Evolutionary conservation across 257 asterid species (phyloP).

Genomic region (Ilex asprella): DNA sequence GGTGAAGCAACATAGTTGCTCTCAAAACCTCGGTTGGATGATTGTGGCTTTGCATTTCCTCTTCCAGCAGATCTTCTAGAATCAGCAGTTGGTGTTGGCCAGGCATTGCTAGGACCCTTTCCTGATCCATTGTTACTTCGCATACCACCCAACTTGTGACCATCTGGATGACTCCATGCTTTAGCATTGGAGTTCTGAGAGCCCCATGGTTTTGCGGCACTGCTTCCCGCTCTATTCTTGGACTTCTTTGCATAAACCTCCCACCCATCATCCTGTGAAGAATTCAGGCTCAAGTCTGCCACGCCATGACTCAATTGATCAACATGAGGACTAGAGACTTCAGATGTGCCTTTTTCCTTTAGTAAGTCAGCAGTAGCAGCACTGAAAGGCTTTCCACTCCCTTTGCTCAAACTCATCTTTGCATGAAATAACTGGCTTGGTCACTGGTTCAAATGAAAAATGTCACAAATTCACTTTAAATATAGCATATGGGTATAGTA

Average conservation of each 20-base stretch:
- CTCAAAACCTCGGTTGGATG: constrained; percentile 11
- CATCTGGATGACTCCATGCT: constrained; percentile 51
- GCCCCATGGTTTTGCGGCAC: constrained; percentile 29
- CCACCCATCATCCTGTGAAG: constrained; percentile 60
- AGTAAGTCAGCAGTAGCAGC: constrained; percentile 15
- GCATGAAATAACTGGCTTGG: constrained; percentile 6
- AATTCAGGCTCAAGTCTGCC: constrained; percentile 26
- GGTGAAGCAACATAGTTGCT: constrained; percentile 16
- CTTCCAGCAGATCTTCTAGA: constrained; percentile 35
- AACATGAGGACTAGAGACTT: constrained; percentile 17
- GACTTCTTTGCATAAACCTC: constrained; percentile 46
- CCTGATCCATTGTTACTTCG: constrained; percentile 36
- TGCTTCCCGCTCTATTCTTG: constrained; percentile 36
- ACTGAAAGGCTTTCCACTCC: constrained; percentile 13
- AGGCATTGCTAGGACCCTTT: constrained; percentile 34
- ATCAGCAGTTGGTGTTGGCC: constrained; percentile 33
- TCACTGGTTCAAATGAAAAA: neutral
- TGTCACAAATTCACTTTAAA: no score
- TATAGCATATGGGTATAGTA: no score
- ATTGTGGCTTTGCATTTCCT: constrained; percentile 33
- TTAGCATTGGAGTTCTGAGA: constrained; percentile 30
- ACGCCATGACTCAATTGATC: constrained; percentile 33
- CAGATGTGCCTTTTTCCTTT: constrained; percentile 24
- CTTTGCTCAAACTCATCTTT: constrained; percentile 44
- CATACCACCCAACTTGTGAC: constrained; percentile 33